Evolutionary conservation across 2,329 filamentous ascomycete genomes (phyloP).

Genomic region (Alternaria sp.): DNA sequence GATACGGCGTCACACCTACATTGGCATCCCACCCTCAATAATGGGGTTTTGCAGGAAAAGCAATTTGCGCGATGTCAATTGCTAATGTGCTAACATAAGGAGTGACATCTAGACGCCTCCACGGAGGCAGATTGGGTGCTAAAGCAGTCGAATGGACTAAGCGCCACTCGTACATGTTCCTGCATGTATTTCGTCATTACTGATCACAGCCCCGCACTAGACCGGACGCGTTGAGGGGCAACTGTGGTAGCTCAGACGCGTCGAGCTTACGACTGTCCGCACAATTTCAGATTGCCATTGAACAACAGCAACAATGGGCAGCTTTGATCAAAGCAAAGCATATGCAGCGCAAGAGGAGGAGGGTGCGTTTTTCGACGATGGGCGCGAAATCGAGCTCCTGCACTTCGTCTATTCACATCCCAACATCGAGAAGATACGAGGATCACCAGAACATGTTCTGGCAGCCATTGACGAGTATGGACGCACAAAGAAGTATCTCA

Average conservation of each 20-base stretch:
- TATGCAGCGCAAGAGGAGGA: conserved; percentile 56
- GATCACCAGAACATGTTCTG: conserved; percentile 68
- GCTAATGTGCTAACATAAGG: conserved; percentile 25
- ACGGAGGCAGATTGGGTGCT: conserved; percentile 3
- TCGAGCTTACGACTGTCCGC: conserved; percentile 19
- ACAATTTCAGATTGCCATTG: conserved; percentile 18
- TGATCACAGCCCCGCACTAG: conserved; percentile 31
- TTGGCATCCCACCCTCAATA: conserved; percentile 24
- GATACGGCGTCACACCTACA: conserved; percentile 19
- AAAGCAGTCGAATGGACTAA: conserved; percentile 4
- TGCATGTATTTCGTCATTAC: conserved; percentile 33
- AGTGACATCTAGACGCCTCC: conserved; percentile 26
- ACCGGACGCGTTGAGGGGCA: conserved; percentile 33
- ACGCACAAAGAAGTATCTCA: conserved; percentile 71
- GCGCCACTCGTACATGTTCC: conserved; percentile 15
- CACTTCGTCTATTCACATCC: conserved; percentile 70
- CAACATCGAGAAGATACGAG: conserved; percentile 67
- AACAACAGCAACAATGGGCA: conserved; percentile 32
- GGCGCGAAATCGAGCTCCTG: conserved; percentile 75
- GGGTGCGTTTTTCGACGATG: conserved; percentile 65
- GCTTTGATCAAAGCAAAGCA: conserved; percentile 52
- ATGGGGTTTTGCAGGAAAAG: conserved; percentile 2
- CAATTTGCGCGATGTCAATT: conserved; percentile 3
- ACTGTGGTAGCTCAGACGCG: conserved; percentile 21
- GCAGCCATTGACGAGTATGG: conserved; percentile 74